phyloP scores from a whole-genome alignment of 139 green algal genomes.

The Chlorella sp. region DNA sequence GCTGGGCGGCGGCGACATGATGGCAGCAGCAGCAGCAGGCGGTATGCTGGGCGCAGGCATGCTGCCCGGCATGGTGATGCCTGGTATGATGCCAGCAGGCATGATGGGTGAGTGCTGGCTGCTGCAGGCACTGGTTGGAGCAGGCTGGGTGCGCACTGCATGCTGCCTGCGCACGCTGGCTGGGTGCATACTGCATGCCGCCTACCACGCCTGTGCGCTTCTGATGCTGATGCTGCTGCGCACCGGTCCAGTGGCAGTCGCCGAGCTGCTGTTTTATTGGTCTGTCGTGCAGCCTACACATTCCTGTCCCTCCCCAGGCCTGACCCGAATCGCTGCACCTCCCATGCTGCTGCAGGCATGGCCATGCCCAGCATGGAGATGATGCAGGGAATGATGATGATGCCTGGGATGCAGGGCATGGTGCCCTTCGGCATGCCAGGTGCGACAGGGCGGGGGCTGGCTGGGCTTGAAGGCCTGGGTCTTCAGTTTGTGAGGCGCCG shows the following conservation, averaged over 20 bases:
- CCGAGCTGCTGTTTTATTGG: too few relatives aligned
- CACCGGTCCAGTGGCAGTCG: too few relatives aligned
- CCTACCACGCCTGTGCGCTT: background rate
- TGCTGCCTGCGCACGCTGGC: background rate
- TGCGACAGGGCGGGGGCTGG: background rate
- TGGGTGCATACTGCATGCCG: background rate
- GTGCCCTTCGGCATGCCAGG: conserved; percentile 22
- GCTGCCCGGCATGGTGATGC: conserved; percentile 4
- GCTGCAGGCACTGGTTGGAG: too few relatives aligned
- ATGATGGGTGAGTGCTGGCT: conserved; percentile 8
- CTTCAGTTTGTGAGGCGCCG: too few relatives aligned
- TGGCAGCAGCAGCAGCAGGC: too few relatives aligned
- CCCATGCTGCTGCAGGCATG: conserved; percentile 11
- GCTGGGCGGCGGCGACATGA: too few relatives aligned
- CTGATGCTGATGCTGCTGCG: background rate
- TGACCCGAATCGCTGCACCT: background rate
- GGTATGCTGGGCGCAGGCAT: background rate
- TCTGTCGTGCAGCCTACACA: too few relatives aligned
- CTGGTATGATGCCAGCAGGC: conserved; percentile 15
- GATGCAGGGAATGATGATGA: conserved; percentile 43
- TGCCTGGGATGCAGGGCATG: conserved; percentile 22
- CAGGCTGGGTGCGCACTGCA: background rate
- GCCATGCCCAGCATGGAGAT: conserved; percentile 6
- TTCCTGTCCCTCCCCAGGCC: background rate
- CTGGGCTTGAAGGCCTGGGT: background rate